Percentiles rank a stretch among this genome's conserved stretches.
These are phyloP conservation scores for Leishmania tropica DNA, from an alignment of 208 protist genomes.

Conservation along the genomic window DNA sequence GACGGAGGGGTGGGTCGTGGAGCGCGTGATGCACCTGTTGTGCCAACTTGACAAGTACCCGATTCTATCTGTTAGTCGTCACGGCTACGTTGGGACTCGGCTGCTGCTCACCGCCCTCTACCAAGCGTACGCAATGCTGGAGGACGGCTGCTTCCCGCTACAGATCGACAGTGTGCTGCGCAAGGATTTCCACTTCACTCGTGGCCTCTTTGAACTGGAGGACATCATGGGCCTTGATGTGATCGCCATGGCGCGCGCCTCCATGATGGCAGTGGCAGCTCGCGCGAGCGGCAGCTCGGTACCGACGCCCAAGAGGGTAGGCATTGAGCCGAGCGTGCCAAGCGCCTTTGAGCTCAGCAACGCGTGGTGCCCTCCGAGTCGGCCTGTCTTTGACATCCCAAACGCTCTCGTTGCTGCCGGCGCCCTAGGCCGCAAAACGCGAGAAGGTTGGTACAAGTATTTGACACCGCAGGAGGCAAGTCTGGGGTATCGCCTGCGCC, in stretches of 20 bases:
- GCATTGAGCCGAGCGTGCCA: slow-evolving; percentile 17
- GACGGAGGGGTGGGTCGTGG: slow-evolving; percentile 61
- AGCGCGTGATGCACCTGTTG: slow-evolving; percentile 48
- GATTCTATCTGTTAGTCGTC: slow-evolving; percentile 68
- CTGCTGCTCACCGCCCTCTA: slow-evolving; percentile 71
- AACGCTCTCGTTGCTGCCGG: slow-evolving; percentile 54
- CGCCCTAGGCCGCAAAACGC: slow-evolving; percentile 70
- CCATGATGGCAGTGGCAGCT: slow-evolving; percentile 2
- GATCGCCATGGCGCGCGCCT: slow-evolving; percentile 32
- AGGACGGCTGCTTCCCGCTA: slow-evolving; percentile 79
- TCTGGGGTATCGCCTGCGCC: slow-evolving; percentile 24
- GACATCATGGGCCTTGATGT: slow-evolving; percentile 89
- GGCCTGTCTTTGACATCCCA: slow-evolving; percentile 51
- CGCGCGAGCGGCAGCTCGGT: neutral
- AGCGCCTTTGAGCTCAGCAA: slow-evolving; percentile 29
- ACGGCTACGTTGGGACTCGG: slow-evolving; percentile 74
- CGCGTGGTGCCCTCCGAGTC: slow-evolving; percentile 35
- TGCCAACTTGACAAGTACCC: slow-evolving; percentile 68
- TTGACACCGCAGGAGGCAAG: slow-evolving; percentile 17
- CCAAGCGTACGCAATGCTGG: slow-evolving; percentile 84
- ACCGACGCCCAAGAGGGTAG: slow-evolving; percentile 3
- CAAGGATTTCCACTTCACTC: slow-evolving; percentile 64
- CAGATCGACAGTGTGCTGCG: slow-evolving; percentile 78
- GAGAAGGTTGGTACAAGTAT: slow-evolving; percentile 84
- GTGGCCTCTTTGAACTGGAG: slow-evolving; percentile 81